Evolutionary conservation across 75 land plant species (phyloP).

Genomic region (Pinus albicaulis): DNA sequence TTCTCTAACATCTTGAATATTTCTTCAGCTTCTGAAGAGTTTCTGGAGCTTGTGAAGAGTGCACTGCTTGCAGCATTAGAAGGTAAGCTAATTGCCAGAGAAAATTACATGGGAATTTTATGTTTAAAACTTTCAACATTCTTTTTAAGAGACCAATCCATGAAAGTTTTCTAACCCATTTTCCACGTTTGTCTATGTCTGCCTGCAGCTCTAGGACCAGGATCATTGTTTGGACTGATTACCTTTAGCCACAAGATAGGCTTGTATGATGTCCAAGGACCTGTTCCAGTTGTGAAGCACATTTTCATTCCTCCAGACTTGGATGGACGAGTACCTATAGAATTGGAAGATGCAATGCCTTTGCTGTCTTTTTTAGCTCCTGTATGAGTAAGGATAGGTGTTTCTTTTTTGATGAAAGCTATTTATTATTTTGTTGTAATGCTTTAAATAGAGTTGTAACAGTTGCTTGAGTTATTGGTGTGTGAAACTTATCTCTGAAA

Average conservation of each 20-base stretch:
- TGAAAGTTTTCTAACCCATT: not conserved
- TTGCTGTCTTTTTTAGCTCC: slow-evolving; percentile 89
- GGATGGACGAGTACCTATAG: slow-evolving; percentile 62
- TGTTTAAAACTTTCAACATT: not conserved
- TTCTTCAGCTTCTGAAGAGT: slow-evolving; percentile 96
- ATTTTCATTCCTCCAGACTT: slow-evolving; percentile 78
- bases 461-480: not conserved
- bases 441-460: slow-evolving; percentile 1
- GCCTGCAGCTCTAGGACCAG: slow-evolving; percentile 77
- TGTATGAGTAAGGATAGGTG: slow-evolving; percentile 33
- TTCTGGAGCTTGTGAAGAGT: slow-evolving; percentile 96
- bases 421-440: slow-evolving; percentile 4
- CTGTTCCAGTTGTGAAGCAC: slow-evolving; percentile 92
- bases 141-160: not conserved
- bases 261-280: slow-evolving; percentile 96
- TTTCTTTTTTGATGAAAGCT: not conserved
- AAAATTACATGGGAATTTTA: not conserved
- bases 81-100: slow-evolving; percentile 38
- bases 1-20: not conserved
- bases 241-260: slow-evolving; percentile 98
- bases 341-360: slow-evolving; percentile 95
- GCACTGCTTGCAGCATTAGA: slow-evolving; percentile 95
- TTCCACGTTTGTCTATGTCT: not conserved
- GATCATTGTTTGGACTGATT: slow-evolving; percentile 89
- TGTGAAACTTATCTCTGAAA: not conserved